Percentiles rank a stretch among this genome's conserved stretches.
Evolutionary conservation across 2,329 filamentous ascomycete species (phyloP).

Genomic region (Diaporthe humulicola): DNA sequence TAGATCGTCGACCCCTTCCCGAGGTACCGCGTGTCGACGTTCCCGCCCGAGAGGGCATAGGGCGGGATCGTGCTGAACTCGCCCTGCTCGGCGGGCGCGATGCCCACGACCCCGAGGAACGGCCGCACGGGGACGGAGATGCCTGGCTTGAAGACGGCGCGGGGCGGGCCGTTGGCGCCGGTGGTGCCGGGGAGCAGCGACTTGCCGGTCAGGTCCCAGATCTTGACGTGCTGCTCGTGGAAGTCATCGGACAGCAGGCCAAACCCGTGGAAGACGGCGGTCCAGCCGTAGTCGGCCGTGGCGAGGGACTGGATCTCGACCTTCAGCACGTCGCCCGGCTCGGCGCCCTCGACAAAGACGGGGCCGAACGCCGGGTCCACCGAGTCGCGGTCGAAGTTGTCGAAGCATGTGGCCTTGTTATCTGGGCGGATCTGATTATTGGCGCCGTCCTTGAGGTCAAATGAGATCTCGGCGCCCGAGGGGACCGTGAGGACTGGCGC

Average conservation of each 20-base stretch:
- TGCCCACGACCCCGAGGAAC: slow-evolving; percentile 66
- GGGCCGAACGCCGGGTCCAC: slow-evolving; percentile 66
- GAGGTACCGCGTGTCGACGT: slow-evolving; percentile 66
- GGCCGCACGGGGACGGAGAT: slow-evolving; percentile 63
- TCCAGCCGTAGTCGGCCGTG: slow-evolving; percentile 64
- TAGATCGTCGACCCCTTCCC: slow-evolving; percentile 61
- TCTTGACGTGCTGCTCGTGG: slow-evolving; percentile 57
- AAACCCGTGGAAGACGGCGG: slow-evolving; percentile 63
- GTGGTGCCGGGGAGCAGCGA: slow-evolving; percentile 36
- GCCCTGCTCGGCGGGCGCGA: slow-evolving; percentile 59
- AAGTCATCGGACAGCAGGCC: slow-evolving; percentile 65
- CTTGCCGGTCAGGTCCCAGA: slow-evolving; percentile 58
- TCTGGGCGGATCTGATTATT: slow-evolving; percentile 62
- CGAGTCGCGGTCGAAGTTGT: slow-evolving; percentile 54
- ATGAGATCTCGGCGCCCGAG: slow-evolving; percentile 61
- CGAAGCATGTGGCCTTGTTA: slow-evolving; percentile 55
- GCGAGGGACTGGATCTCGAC: slow-evolving; percentile 62
- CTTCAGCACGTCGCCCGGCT: slow-evolving; percentile 65
- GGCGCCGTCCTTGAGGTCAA: slow-evolving; percentile 64
- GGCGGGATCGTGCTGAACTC: slow-evolving; percentile 65
- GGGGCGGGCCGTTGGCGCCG: slow-evolving; percentile 43
- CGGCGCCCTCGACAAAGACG: slow-evolving; percentile 61
- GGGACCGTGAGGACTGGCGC: slow-evolving; percentile 59
- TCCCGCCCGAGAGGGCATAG: slow-evolving; percentile 62
- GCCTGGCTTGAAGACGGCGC: slow-evolving; percentile 60